A percentile compares a stretch with the other conserved stretches of the same genome.
Conservation (phyloP, 2,329 filamentous ascomycete species). For the Orbilia blumenaviensis region DNA sequence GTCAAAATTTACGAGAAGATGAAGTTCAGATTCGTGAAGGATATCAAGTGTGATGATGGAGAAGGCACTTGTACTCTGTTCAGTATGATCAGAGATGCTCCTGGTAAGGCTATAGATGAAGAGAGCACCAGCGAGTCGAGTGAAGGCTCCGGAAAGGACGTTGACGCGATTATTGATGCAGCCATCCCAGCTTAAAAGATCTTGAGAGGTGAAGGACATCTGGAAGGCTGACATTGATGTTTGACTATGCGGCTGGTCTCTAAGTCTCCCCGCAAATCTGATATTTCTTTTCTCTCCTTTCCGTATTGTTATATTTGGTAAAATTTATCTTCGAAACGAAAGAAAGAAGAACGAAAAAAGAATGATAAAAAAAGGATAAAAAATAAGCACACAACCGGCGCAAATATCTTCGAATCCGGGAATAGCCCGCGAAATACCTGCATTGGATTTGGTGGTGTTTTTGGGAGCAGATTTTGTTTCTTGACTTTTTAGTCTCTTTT, state of each 20-base stretch:
- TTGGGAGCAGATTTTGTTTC: conserved; percentile 15
- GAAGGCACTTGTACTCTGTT: conserved; percentile 68
- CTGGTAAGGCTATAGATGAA: conserved; percentile 36
- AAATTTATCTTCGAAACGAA: conserved; percentile 22
- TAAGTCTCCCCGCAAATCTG: not conserved
- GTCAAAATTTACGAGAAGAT: conserved; percentile 75
- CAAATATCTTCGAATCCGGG: conserved; percentile 20
- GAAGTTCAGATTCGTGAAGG: conserved; percentile 72
- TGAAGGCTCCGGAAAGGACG: conserved; percentile 28
- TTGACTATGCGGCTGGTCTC: not conserved
- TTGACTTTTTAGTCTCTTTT: not conserved
- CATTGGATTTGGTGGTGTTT: conserved; percentile 26
- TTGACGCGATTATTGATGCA: not conserved
- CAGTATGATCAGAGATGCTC: conserved; percentile 64
- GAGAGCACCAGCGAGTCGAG: not conserved
- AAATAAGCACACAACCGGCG: conserved; percentile 33
- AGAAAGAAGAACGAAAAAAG: not conserved
- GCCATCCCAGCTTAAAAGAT: conserved; percentile 4
- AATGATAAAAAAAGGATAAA: not conserved
- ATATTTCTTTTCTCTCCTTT: not conserved
- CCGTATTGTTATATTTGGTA: not conserved
- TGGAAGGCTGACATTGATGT: not conserved
- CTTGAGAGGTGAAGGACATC: not conserved
- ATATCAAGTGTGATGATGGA: conserved; percentile 74
- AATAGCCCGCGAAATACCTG: conserved; percentile 30